These are phyloP conservation scores for Delitschia confertaspora DNA, from an alignment of 495 filamentous ascomycete species.

Conservation along the genomic window DNA sequence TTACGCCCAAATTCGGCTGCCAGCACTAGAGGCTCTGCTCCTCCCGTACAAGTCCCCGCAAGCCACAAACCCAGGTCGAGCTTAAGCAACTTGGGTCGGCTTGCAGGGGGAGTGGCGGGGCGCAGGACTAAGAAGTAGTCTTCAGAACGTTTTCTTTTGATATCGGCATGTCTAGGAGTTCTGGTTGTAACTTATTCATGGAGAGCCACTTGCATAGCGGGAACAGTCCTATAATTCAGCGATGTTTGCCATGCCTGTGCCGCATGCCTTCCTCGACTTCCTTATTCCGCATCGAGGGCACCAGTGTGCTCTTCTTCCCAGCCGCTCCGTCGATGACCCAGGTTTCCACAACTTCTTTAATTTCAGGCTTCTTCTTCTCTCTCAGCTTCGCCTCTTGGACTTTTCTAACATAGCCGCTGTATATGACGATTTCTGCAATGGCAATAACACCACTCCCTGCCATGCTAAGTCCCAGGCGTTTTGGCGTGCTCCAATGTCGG, in stretches of 20 bases:
- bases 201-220: background rate
- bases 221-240: conserved; percentile 14
- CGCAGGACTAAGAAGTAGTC: conserved; percentile 20
- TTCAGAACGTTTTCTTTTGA: background rate
- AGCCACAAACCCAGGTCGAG: conserved; percentile 19
- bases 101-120: conserved; percentile 23
- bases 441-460: conserved; percentile 62
- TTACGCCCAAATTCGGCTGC: conserved; percentile 6
- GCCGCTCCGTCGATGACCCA: conserved; percentile 52
- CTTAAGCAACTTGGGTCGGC: conserved; percentile 22
- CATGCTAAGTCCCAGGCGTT: conserved; percentile 60
- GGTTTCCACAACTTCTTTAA: conserved; percentile 58
- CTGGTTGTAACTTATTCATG: background rate
- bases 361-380: conserved; percentile 43
- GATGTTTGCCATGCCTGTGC: conserved; percentile 31
- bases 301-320: background rate
- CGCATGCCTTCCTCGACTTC: conserved; percentile 21
- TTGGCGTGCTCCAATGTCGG: conserved; percentile 59
- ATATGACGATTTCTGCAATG: conserved; percentile 79
- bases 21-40: background rate
- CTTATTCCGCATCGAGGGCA: conserved; percentile 11
- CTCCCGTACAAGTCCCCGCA: background rate
- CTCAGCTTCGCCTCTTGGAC: conserved; percentile 60
- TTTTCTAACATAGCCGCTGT: conserved; percentile 75
- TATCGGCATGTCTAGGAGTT: conserved; percentile 1